Evolutionary conservation across 352 stramenopile genomes (phyloP).

Genomic region (Globisporangium emineosum): DNA sequence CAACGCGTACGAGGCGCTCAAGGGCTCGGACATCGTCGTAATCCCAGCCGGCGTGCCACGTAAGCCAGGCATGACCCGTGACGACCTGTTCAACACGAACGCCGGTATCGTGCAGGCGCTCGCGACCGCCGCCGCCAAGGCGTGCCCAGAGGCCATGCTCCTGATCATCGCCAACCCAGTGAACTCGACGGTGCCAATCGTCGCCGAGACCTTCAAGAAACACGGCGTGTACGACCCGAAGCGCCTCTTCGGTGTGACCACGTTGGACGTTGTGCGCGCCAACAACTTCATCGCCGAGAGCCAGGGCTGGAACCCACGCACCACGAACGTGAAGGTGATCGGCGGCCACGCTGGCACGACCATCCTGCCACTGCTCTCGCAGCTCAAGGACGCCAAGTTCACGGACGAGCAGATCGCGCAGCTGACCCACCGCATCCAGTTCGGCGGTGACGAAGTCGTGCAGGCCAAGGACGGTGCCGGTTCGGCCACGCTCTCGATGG

Average conservation of each 20-base stretch:
- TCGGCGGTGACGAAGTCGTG: slow-evolving; percentile 95
- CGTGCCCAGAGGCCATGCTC: slow-evolving; percentile 95
- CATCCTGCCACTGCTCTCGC: slow-evolving; percentile 98
- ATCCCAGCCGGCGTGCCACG: slow-evolving; percentile 99
- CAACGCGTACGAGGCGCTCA: slow-evolving; percentile 59
- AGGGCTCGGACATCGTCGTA: slow-evolving; percentile 95
- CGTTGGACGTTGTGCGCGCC: slow-evolving; percentile 96
- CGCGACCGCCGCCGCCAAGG: slow-evolving; percentile 91
- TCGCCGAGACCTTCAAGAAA: slow-evolving; percentile 98
- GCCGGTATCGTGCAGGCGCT: slow-evolving; percentile 96
- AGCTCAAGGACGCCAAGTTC: slow-evolving; percentile 92
- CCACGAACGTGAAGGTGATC: slow-evolving; percentile 94
- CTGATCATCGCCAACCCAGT: slow-evolving; percentile 99
- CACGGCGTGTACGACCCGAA: slow-evolving; percentile 95
- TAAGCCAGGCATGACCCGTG: slow-evolving; percentile 97
- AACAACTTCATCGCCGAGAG: slow-evolving; percentile 93
- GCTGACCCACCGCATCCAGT: slow-evolving; percentile 96
- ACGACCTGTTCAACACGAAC: slow-evolving; percentile 96
- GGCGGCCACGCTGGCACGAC: slow-evolving; percentile 98
- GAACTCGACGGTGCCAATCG: slow-evolving; percentile 99
- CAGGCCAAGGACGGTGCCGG: slow-evolving; percentile 95
- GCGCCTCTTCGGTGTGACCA: slow-evolving; percentile 98
- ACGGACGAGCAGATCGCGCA: slow-evolving; percentile 92
- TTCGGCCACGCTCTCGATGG: slow-evolving; percentile 99
- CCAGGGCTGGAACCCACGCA: slow-evolving; percentile 75